Evolutionary conservation across 495 filamentous ascomycete species (phyloP).

Genomic region (Annulohypoxylon moriforme): DNA sequence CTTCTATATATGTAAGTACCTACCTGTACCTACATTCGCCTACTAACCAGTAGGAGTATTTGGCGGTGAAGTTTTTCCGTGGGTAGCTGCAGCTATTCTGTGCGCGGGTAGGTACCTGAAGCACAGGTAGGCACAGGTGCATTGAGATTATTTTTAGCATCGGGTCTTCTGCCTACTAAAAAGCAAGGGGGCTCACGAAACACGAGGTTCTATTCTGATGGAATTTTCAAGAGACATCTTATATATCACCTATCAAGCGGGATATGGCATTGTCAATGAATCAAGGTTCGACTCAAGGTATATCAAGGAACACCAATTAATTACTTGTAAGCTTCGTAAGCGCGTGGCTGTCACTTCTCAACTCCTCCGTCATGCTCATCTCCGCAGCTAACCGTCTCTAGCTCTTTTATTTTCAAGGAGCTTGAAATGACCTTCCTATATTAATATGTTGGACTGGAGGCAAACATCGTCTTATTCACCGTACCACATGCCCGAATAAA

Average conservation of each 20-base stretch:
- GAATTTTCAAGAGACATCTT: background rate
- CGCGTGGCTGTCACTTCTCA: background rate
- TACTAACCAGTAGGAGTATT: too few species aligned
- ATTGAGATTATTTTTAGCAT: background rate
- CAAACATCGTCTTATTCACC: background rate
- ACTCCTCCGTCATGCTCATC: background rate
- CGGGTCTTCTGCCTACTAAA: background rate
- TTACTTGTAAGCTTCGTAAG: background rate
- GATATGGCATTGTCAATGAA: background rate
- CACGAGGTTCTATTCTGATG: conserved; percentile 4
- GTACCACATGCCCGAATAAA: background rate
- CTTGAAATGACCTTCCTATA: background rate
- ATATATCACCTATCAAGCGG: background rate
- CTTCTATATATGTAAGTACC: background rate
- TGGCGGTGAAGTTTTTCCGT: background rate
- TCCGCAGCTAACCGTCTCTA: too few species aligned
- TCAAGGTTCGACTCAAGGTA: background rate
- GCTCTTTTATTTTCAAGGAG: background rate
- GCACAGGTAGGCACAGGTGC: background rate
- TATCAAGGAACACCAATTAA: background rate
- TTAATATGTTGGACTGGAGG: background rate
- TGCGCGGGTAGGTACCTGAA: background rate
- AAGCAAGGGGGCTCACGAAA: background rate
- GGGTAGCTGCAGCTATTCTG: background rate
- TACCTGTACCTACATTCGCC: too few species aligned